Base-by-base conservation (phyloP, 768 basidiomycete genomes). In the Macrocybe gigantea region DNA sequence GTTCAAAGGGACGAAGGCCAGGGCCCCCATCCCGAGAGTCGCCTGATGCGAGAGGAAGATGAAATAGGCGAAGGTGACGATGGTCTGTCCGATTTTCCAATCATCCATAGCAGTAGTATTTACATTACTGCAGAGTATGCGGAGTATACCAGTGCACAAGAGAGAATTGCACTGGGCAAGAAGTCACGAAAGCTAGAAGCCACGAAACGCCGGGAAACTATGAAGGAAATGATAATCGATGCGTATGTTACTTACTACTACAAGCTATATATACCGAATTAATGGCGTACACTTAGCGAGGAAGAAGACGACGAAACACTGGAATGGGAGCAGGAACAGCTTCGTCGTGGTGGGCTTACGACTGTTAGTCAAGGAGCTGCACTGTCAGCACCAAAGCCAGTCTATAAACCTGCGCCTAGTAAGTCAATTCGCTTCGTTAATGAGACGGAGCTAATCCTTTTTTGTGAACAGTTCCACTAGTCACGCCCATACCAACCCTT, bases 31-130 rank as follows among this genome's bases (percentile, higher is more conserved):
- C 91, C 90, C 6, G 85, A 85, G 55, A 91, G 88, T 60, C 78
- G 91, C 7, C 66, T 93, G 29, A 60, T 88, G 65, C 72, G 91
- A 42, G 91, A 93, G 64, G 91, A 93, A 36, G 91, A 93, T 62
- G 88, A 93, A 53, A 61, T 89, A 1, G 91, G 91, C 8, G 88
- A 93, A 60, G 89, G 83, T 2, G 91, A 93, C 35, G 91, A 93
- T 53, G 91, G 91, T 90, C 56, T 37, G 77, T 61, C 13, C 48
- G 14, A 29, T n/a, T 31, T 8, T 15, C 29, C 13, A 33, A 13
- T 33, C 5, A 40, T 30, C 7, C 13, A 44, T 14, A 12, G 32
- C 33, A 13, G 31, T 39, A 33, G 40, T 33, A 39, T 44, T 38
- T 38, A 11, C 9, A 36, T 38, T 53, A 8, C 36, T 47, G 5